Base-by-base conservation (phyloP, 1,139 yeast genomes). In the Saccharomycopsis crataegensis region DNA sequence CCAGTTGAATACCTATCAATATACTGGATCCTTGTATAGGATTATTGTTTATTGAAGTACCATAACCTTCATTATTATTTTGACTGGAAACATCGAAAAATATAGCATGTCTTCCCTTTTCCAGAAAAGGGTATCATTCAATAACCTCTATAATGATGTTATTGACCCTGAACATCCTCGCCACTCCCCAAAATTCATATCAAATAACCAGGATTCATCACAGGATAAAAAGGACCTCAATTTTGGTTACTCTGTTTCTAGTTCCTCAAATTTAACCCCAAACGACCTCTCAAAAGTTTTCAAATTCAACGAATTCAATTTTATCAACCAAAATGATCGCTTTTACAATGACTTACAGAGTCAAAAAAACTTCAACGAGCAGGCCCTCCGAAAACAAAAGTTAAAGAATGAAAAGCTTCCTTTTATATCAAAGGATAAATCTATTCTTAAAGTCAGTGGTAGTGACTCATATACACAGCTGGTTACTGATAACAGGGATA, bases 151-250 rank as follows among this genome's bases (percentile, higher is more conserved):
- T 32, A 33, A 38, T 31, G 51, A 48, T n/a, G 37, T 52, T 12
- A 57, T 57, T 32, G 58, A 57, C 43, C 59, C 59, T 28, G 43
- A 40, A 43, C 48, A 51, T 7, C 59, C 59, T 4, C 48, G 54
- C 5, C 43, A 50, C 32, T 45, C n/a, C 6, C 59, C 59, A 14
- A 36, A 41, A 12, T 57, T 57, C 34, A 52, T 57, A n/a, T 33
- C 45, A n/a, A 38, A 22, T 28, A 45, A 44, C 6, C 12, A 46
- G 16, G 9, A 22, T 4, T n/a, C 32, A 3, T 32, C 34, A 6
- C 42, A 7, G 34, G 22, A 9, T 8, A 36, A 11, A n/a, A 32
- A 49, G 5, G 59, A 57, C 43, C 42, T 57, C 34, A 46, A 52
- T 43, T 57, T 55, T 50, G 59, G 59, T 11, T 57, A 46, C 41